Evolutionary conservation across 2,329 filamentous ascomycete genomes (phyloP), one percentile per base, ranked within the genome.

Genomic region (Epicoccum nigrum): DNA sequence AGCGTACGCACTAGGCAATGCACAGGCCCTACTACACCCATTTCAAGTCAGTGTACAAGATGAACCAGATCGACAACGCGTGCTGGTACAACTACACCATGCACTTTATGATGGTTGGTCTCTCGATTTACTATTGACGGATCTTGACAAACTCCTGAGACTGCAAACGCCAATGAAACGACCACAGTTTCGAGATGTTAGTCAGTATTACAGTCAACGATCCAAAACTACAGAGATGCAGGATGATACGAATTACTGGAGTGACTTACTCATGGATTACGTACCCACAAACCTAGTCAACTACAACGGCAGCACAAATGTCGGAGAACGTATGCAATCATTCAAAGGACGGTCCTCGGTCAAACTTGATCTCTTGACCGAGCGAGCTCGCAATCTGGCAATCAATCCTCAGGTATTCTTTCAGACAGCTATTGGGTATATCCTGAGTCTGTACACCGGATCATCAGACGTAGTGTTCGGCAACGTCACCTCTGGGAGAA

Each of bases 61-160:
- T 13, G 42, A 25, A 11, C 60, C 11, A 40, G 58, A 44, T 25
- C 43, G 7, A 15, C 58, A 15, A 41, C 65, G 4, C 48, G 56
- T 39, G 25, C 60, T 75, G 4, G 69, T 90, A 35, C 79, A 87
- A 11, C 77, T 95, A 0, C 92, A 96, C 67, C 92, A 97, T 72
- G 86, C 90, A 0, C 70, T 95, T 1, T 97, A 96, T 65, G 92
- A 97, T 70, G 92, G 92, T n/a, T 97, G 92, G 92, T 92, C 91
- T 0, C 81, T 92, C 65, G 88, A 96, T 43, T 77, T 93, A 23
- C 72, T 95, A 0, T 67, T 90, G 12, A 75, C 81, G 20, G 90
- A 96, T 67, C 74, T 96, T 4, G 77, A 81, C 4, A 64, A 63
- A 0, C 58, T 88, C 1, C 63, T 88, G 65, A 51, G 58, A 15